Evolutionary conservation across 2,329 filamentous ascomycete genomes (phyloP), one percentile per base, ranked within the genome.

Genomic region (Fusarium abutilonis): DNA sequence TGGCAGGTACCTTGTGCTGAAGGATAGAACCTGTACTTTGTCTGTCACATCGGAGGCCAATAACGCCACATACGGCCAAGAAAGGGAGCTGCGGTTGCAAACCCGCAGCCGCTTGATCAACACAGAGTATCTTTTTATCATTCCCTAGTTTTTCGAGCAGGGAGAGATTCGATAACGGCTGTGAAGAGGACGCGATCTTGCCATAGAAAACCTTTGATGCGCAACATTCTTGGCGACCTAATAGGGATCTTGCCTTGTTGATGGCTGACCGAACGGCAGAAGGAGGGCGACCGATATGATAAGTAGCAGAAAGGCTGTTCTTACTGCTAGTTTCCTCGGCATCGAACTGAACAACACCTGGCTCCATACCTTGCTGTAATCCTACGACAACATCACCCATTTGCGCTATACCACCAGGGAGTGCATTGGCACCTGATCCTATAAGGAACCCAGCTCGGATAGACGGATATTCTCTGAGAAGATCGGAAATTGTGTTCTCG

Each of bases 291-390:
- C 5, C 9, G 9, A 48, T 32, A 2, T 58, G 35, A 0, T 14
- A 9, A 1, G 28, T 36, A 0, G 10, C 14, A 1, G 41, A 48
- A 3, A 63, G 31, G 0, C 6, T 26, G 0, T 17, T 7, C 0
- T 32, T 32, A 0, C 0, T 0, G 4, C 2, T 2, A 1, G 35
- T 31, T 10, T 36, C 3, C 2, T 13, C 2, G 0, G 2, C 2
- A 4, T 58, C 43, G 6, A 63, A 54, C 2, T 58, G 52, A 1
- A 46, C 0, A 1, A 28, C 6, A 0, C 58, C 60, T 1, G 58
- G 48, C 9, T 59, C 39, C 0, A 3, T 0, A 0, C 4, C 15
- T 1, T 17, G 43, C 0, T 52, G 43, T 1, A 21, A 14, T 9
- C 10, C 59, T 1, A 63, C 13, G 1, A 63, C 52, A 1, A 63